Conservation (phyloP, 805 yeast genomes). For the Nakazawaea molendinolei region DNA sequence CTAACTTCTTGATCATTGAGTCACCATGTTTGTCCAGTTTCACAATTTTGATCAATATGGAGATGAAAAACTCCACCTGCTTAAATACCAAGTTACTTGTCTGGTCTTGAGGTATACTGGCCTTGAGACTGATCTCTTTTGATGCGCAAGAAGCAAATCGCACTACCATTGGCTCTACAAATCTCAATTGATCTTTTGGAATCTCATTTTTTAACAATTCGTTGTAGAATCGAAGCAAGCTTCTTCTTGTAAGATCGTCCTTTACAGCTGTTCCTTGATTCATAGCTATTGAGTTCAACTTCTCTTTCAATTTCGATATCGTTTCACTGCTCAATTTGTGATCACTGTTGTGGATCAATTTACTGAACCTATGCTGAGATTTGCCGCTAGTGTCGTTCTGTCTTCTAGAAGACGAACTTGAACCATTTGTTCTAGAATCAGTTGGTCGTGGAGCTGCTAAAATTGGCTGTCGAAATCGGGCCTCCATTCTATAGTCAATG, state of each 20-base stretch:
- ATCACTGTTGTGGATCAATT: constrained; percentile 25
- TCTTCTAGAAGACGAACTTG: no score
- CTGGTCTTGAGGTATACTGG: constrained; percentile 17
- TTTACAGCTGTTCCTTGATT: constrained; percentile 24
- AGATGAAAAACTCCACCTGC: constrained; percentile 25
- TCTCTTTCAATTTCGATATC: constrained; percentile 30
- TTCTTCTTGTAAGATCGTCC: constrained; percentile 48
- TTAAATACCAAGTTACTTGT: constrained; percentile 18
- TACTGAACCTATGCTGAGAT: constrained; percentile 23
- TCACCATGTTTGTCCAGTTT: constrained; percentile 32
- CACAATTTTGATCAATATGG: constrained; percentile 28
- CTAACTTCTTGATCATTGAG: constrained; percentile 33
- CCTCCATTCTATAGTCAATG: constrained; percentile 57
- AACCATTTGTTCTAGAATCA: neutral
- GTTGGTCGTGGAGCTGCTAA: constrained; percentile 14
- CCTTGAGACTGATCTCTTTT: constrained; percentile 39
- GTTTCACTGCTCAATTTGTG: constrained; percentile 28
- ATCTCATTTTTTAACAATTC: constrained; percentile 42
- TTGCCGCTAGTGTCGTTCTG: no score
- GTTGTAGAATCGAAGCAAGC: constrained; percentile 57
- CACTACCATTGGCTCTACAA: constrained; percentile 42
- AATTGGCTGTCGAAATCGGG: constrained; percentile 43
- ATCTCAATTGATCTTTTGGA: constrained; percentile 25
- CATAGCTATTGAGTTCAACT: constrained; percentile 40
- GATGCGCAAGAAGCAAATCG: constrained; percentile 47